These are phyloP conservation scores for Phytophthora colocasiae DNA, from an alignment of 352 stramenopile genomes.

Conservation along the genomic window DNA sequence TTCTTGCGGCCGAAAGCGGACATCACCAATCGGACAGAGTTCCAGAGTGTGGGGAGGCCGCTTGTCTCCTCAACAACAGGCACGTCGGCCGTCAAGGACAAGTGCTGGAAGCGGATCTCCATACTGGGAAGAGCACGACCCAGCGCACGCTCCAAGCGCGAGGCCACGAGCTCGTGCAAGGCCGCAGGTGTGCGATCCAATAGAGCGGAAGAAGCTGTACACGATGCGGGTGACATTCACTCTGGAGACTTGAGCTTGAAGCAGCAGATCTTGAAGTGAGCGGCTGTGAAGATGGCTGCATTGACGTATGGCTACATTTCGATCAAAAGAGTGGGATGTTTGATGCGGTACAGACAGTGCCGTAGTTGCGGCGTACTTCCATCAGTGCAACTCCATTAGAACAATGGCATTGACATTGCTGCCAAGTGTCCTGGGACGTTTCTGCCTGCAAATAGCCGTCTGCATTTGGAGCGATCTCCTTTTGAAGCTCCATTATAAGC, in stretches of 20 bases:
- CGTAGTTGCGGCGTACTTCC: too few species aligned
- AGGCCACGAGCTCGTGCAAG: conserved; percentile 29
- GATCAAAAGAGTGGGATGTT: too few species aligned
- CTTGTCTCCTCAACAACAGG: conserved; percentile 21
- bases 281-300: background rate
- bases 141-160: conserved; percentile 20
- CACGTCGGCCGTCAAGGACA: conserved; percentile 31
- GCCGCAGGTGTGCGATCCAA: conserved; percentile 15
- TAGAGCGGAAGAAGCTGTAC: background rate
- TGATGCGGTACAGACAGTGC: too few species aligned
- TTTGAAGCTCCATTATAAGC: conserved; percentile 6
- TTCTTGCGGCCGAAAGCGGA: conserved; percentile 21
- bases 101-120: conserved; percentile 35
- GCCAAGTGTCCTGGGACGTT: conserved; percentile 1
- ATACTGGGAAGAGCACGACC: conserved; percentile 34
- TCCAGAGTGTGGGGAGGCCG: conserved; percentile 38
- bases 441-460: conserved; percentile 14
- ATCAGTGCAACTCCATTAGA: too few species aligned
- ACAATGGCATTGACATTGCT: too few species aligned
- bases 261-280: conserved; percentile 18
- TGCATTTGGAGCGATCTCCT: conserved; percentile 4
- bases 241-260: conserved; percentile 1
- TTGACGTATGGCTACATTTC: background rate
- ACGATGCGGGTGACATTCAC: background rate
- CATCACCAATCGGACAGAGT: conserved; percentile 24